A percentile compares a stretch with the other conserved stretches of the same genome.
Conservation (phyloP, 768 basidiomycete genomes). For the Tubosaeta sp. region DNA sequence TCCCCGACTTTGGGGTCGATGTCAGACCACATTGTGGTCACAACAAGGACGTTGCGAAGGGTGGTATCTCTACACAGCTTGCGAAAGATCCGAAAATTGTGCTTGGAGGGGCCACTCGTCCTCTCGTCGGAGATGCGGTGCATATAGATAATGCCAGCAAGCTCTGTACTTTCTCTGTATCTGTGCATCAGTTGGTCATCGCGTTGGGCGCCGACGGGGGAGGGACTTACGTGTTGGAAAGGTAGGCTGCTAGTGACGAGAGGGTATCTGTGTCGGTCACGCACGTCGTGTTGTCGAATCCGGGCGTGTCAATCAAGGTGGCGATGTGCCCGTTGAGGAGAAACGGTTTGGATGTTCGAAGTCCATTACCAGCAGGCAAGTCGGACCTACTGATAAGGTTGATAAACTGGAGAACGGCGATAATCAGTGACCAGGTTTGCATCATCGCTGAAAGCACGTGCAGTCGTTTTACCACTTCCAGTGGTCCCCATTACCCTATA, state of each 20-base stretch:
- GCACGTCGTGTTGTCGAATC: slow-evolving; percentile 51
- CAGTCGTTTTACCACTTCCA: slow-evolving; percentile 36
- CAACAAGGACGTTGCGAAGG: slow-evolving; percentile 48
- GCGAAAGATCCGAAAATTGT: slow-evolving; percentile 49
- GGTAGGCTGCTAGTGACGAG: slow-evolving; percentile 42
- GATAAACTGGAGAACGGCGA: slow-evolving; percentile 38
- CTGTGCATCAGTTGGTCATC: slow-evolving; percentile 6
- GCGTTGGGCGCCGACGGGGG: neutral
- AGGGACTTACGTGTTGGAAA: slow-evolving; percentile 28
- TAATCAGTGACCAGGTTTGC: neutral
- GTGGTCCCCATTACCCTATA: slow-evolving; percentile 34
- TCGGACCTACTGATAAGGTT: slow-evolving; percentile 48
- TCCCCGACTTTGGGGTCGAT: slow-evolving; percentile 36
- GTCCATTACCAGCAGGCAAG: slow-evolving; percentile 40
- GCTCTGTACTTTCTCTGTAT: slow-evolving; percentile 34
- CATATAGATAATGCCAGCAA: slow-evolving; percentile 52
- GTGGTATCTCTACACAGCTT: slow-evolving; percentile 50
- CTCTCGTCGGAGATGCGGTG: slow-evolving; percentile 51
- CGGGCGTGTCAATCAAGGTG: slow-evolving; percentile 56
- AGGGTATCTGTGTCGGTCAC: slow-evolving; percentile 50
- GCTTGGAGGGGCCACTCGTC: slow-evolving; percentile 45
- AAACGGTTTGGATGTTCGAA: slow-evolving; percentile 43
- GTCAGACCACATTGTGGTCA: slow-evolving; percentile 52
- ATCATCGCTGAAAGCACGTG: slow-evolving; percentile 5
- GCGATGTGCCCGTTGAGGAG: slow-evolving; percentile 41